A percentile compares a stretch with the other conserved stretches of the same genome.
Conservation (phyloP, 1,284 basidiomycete genomes). For the Cryptococcus sp. region DNA sequence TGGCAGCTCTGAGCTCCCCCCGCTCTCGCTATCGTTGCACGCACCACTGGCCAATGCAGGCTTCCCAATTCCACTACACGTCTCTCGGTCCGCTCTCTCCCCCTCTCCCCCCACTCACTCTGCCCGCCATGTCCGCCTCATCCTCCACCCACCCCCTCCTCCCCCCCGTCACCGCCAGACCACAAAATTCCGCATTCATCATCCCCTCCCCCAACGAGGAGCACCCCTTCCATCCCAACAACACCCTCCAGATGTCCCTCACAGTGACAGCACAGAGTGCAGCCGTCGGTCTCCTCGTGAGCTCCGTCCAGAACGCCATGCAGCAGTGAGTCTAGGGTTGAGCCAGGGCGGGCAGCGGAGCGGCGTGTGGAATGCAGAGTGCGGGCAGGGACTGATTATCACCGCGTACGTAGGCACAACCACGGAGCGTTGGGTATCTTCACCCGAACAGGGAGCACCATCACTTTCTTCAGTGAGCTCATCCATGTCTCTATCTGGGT, state of each 20-base stretch:
- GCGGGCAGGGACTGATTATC: neutral
- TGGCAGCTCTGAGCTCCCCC: no score
- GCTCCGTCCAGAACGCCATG: conserved; percentile 79
- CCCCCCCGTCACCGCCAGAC: conserved; percentile 27
- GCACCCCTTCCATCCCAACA: conserved; percentile 39
- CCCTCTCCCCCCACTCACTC: neutral
- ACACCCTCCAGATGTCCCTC: conserved; percentile 52
- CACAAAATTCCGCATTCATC: conserved; percentile 31
- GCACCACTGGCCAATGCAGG: no score
- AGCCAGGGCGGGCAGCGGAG: neutral
- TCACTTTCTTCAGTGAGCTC: conserved; percentile 74
- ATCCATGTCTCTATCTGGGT: conserved; percentile 3
- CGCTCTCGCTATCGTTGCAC: no score
- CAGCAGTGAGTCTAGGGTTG: conserved; percentile 50
- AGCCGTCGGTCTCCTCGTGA: conserved; percentile 71
- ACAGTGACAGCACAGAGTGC: conserved; percentile 65
- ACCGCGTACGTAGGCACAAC: conserved; percentile 57
- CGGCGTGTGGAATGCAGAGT: neutral
- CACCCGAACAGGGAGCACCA: conserved; percentile 71
- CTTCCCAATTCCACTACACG: no score
- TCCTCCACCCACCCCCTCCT: conserved; percentile 34
- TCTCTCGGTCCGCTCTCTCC: no score
- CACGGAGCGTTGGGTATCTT: conserved; percentile 83
- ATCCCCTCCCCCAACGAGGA: conserved; percentile 37
- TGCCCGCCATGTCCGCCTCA: conserved; percentile 20